These are phyloP conservation scores for Aspergillus vadensis DNA, from an alignment of 2,329 filamentous ascomycete species.

Conservation along the genomic window DNA sequence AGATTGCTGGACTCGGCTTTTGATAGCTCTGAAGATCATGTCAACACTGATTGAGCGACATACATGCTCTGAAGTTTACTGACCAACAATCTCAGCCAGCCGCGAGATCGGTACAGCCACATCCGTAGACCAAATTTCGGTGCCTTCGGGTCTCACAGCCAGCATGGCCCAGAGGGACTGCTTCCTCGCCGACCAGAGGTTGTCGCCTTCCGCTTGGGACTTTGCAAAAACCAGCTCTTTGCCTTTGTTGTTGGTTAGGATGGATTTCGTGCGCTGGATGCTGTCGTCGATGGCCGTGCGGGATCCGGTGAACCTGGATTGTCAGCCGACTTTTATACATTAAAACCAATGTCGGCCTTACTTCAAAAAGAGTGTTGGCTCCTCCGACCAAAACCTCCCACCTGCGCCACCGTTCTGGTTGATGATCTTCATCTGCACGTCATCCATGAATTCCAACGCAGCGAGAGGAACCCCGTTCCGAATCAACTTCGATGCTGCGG, in stretches of 20 bases:
- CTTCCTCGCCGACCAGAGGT: constrained; percentile 60
- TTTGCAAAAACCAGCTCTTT: constrained; percentile 53
- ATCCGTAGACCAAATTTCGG: constrained; percentile 61
- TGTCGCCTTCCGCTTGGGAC: constrained; percentile 51
- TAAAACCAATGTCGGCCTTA: constrained; percentile 23
- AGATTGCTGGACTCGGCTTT: constrained; percentile 85
- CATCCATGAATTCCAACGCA: constrained; percentile 63
- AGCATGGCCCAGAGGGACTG: constrained; percentile 61
- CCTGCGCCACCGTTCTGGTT: constrained; percentile 63
- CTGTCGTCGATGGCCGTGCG: constrained; percentile 64
- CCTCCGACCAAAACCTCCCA: constrained; percentile 39
- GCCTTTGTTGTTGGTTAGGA: constrained; percentile 49
- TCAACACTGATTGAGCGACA: neutral
- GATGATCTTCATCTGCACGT: constrained; percentile 64
- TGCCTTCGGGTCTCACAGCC: constrained; percentile 52
- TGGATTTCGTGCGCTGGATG: constrained; percentile 68
- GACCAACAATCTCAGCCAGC: constrained; percentile 60
- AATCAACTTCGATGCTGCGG: constrained; percentile 65
- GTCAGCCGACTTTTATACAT: neutral
- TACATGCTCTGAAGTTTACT: neutral
- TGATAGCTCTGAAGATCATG: constrained; percentile 62
- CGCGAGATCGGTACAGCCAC: constrained; percentile 60
- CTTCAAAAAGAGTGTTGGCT: constrained; percentile 42
- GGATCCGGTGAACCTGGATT: constrained; percentile 63
- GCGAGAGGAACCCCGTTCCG: constrained; percentile 61